Base-by-base conservation (phyloP, 1,139 yeast species). In the Geotrichum phurueaensis region DNA sequence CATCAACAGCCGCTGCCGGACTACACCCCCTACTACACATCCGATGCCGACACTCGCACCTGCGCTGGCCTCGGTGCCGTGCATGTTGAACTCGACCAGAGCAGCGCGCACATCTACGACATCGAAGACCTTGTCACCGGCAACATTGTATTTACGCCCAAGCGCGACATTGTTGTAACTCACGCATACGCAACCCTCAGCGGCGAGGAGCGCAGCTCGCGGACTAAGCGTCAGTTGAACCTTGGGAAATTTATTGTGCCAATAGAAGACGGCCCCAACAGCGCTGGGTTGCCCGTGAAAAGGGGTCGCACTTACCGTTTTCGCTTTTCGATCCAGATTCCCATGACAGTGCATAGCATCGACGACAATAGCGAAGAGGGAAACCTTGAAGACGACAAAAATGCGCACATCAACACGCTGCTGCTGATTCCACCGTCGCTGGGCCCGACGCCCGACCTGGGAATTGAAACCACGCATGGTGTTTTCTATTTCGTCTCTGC, bases 281-380 rank as follows among this genome's bases (percentile, higher is more conserved):
- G 58, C 60, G 12, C 25, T 9, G 23, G 57, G 45, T 20, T 25
- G n/a, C 22, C 51, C 27, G 39, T 45, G 13, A 39, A 51, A 18
- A 49, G 25, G 29, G 55, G 54, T 12, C 31, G 12, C 22, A 51
- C 43, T 12, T 58, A 58, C 52, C 10, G 27, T 0, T 58, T 54
- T 43, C 22, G 52, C 18, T 58, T 54, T 18, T 58, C 60, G 48
- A 50, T 58, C 3, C 60, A 58, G 39, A 36, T 54, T n/a, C 57
- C 58, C 12, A 20, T 54, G 51, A 54, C 39, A 5, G 47, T 39
- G 12, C 51, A 45, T 9, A 51, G 45, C 10, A 22, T 33, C 3
- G 13, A 20, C 53, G 39, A 51, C 20, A 12, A 22, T 45, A 29
- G 15, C 33, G 18, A 36, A 36, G 31, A 12, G n/a, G 9, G 48